Conservation (phyloP, 2,329 filamentous ascomycete species). For the Leptographium flavum region DNA sequence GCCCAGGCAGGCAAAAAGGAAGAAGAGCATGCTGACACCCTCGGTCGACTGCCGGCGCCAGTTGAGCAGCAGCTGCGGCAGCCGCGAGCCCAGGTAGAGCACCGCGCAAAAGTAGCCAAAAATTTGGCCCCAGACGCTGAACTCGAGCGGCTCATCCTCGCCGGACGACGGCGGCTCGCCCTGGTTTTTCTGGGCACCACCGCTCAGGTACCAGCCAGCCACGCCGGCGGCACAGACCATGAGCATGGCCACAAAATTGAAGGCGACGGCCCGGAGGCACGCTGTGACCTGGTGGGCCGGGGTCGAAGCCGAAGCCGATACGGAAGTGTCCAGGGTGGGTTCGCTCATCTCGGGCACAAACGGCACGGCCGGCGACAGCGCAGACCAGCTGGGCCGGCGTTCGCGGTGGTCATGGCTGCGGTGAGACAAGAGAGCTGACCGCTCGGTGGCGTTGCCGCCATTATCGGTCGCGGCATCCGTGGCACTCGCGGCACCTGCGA, state of each 20-base stretch:
- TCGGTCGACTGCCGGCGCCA: constrained; percentile 87
- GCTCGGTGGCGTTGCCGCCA: constrained; percentile 27
- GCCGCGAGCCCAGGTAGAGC: constrained; percentile 75
- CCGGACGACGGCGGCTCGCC: constrained; percentile 9
- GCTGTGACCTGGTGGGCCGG: constrained; percentile 14
- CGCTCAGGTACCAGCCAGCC: constrained; percentile 69
- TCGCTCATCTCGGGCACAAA: constrained; percentile 11
- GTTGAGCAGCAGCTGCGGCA: constrained; percentile 86
- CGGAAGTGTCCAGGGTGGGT: background rate
- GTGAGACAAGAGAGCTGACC: constrained; percentile 31
- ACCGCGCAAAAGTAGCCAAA: constrained; percentile 88
- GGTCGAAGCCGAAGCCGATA: background rate
- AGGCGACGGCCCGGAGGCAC: constrained; percentile 42
- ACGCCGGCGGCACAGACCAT: constrained; percentile 77
- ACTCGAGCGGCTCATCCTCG: constrained; percentile 31
- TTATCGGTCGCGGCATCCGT: constrained; percentile 13
- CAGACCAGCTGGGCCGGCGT: constrained; percentile 42
- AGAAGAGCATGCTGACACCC: constrained; percentile 86
- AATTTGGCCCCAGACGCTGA: constrained; percentile 70
- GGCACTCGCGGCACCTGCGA: constrained; percentile 8
- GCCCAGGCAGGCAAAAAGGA: constrained; percentile 89
- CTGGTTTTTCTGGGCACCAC: constrained; percentile 28
- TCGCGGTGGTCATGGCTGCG: constrained; percentile 18
- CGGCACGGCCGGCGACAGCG: constrained; percentile 70
- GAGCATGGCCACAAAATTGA: constrained; percentile 62